Conservation (phyloP, 345 rosid genomes). For the Reutealis trisperma region DNA sequence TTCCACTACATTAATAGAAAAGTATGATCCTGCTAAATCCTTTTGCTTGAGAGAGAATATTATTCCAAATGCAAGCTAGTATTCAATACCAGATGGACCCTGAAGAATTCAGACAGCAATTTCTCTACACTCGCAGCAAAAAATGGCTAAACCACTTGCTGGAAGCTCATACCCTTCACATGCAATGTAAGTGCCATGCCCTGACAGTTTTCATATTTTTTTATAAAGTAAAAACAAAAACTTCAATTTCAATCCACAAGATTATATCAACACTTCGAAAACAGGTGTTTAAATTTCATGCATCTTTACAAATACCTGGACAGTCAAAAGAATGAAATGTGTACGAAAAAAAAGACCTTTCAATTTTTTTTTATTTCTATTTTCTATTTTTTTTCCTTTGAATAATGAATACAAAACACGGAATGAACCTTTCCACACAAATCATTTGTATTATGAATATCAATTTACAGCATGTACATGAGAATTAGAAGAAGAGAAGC, state of each 20-base stretch:
- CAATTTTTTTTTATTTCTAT: conserved; percentile 12
- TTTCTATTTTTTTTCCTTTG: conserved; percentile 23
- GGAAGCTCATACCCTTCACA: background rate
- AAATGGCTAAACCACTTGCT: background rate
- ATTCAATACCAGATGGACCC: background rate
- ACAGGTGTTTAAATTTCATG: background rate
- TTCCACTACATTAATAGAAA: background rate
- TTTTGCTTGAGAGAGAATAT: background rate
- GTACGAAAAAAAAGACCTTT: background rate
- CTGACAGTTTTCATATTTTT: background rate
- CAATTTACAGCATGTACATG: conserved; percentile 78
- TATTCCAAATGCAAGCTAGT: background rate
- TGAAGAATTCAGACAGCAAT: background rate
- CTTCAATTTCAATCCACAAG: background rate
- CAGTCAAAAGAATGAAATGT: background rate
- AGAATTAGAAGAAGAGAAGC: conserved; percentile 42
- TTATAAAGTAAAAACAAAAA: background rate
- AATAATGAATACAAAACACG: conserved; percentile 68
- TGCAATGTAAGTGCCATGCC: background rate
- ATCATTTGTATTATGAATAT: conserved; percentile 43
- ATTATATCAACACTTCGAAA: background rate
- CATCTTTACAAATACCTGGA: background rate
- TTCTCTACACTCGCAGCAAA: background rate
- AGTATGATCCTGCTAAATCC: background rate
- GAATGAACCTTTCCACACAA: conserved; percentile 53